These are phyloP conservation scores for Aspergillus candidus DNA, from an alignment of 2,329 filamentous ascomycete genomes.

Conservation along the genomic window DNA sequence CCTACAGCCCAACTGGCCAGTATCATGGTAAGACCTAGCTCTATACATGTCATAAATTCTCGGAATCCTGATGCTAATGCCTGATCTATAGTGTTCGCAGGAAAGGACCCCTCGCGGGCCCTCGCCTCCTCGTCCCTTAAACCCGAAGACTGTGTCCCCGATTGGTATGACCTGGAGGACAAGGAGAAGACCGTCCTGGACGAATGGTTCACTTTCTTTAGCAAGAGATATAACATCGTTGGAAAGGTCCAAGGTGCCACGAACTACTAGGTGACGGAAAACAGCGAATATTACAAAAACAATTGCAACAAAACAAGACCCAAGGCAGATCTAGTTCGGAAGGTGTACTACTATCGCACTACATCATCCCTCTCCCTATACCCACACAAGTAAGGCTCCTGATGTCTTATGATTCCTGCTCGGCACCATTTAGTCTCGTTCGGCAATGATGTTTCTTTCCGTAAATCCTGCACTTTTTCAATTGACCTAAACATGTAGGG, in stretches of 20 bases:
- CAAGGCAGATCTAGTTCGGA: too few relatives aligned
- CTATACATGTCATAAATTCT: not conserved
- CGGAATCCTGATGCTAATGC: not conserved
- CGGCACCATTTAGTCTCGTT: not conserved
- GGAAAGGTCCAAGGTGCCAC: conserved; percentile 40
- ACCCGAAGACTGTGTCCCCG: conserved; percentile 69
- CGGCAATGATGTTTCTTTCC: conserved; percentile 13
- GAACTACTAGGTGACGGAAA: conserved; percentile 24
- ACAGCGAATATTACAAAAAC: conserved; percentile 3
- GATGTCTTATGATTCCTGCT: not conserved
- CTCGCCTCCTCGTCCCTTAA: conserved; percentile 83
- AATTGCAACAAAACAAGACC: conserved; percentile 1
- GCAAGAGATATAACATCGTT: conserved; percentile 85
- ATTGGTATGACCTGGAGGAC: conserved; percentile 77
- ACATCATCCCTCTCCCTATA: conserved; percentile 4
- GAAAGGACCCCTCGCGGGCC: conserved; percentile 91
- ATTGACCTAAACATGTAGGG: conserved; percentile 1
- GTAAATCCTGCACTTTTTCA: not conserved
- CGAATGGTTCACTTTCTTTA: conserved; percentile 95
- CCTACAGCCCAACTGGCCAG: conserved; percentile 73
- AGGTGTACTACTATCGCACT: not conserved
- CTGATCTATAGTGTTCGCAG: conserved; percentile 69
- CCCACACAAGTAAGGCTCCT: not conserved
- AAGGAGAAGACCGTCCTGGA: conserved; percentile 79
- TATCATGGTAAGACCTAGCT: conserved; percentile 65